Conservation (phyloP, 768 basidiomycete genomes). For the Symmetrospora coprosmae region DNA sequence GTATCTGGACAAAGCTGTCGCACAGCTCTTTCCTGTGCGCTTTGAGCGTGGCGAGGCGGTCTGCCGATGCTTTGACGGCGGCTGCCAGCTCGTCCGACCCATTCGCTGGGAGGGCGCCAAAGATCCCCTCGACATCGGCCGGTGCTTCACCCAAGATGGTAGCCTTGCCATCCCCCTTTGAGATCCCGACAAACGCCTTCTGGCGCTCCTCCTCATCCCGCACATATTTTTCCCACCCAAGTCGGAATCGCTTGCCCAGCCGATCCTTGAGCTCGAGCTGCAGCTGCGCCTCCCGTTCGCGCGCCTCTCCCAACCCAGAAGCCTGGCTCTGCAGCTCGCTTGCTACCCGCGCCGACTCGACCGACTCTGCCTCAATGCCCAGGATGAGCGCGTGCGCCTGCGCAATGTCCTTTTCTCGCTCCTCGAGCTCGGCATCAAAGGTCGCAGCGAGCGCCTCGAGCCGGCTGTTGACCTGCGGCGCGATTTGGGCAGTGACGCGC, state of each 20-base stretch:
- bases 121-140: slow-evolving; percentile 27
- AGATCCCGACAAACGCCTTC: slow-evolving; percentile 38
- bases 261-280: slow-evolving; percentile 55
- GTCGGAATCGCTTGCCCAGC: slow-evolving; percentile 65
- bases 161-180: slow-evolving; percentile 36
- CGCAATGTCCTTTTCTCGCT: slow-evolving; percentile 76
- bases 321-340: slow-evolving; percentile 54
- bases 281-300: slow-evolving; percentile 48
- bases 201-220: slow-evolving; percentile 71
- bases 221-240: slow-evolving; percentile 88
- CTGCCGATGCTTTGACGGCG: slow-evolving; percentile 49
- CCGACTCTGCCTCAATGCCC: slow-evolving; percentile 78
- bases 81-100: slow-evolving; percentile 45
- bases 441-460: slow-evolving; percentile 74
- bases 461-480: slow-evolving; percentile 71
- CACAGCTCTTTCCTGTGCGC: slow-evolving; percentile 59
- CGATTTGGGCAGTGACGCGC: slow-evolving; percentile 66
- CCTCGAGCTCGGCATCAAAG: slow-evolving; percentile 79
- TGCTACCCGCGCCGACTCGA: slow-evolving; percentile 66
- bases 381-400: slow-evolving; percentile 75
- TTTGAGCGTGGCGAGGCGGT: slow-evolving; percentile 54
- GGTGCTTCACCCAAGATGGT: slow-evolving; percentile 35
- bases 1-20: slow-evolving; percentile 60
- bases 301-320: slow-evolving; percentile 51
- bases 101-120: slow-evolving; percentile 45